Conservation (phyloP, 148 eudicot genomes). For the Silene uniflora region DNA sequence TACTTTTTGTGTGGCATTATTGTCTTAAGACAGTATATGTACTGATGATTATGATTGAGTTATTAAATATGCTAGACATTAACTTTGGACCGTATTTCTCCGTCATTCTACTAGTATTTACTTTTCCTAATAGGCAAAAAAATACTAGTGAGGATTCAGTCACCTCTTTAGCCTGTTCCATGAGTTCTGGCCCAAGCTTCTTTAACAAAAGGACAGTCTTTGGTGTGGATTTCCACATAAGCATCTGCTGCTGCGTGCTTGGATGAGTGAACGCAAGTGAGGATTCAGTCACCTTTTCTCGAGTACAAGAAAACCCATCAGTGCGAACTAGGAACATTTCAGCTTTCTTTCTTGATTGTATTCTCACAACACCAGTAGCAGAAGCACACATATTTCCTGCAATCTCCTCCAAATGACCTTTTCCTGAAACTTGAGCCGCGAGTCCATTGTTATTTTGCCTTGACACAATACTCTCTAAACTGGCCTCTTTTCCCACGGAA, state of each 20-base stretch:
- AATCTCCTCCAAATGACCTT: conserved; percentile 43
- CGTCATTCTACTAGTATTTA: background rate
- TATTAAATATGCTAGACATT: background rate
- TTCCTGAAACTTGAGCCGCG: conserved; percentile 27
- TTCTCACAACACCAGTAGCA: conserved; percentile 89
- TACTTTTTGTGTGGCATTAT: background rate
- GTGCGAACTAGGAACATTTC: conserved; percentile 97
- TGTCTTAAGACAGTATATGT: background rate
- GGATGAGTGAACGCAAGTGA: conserved; percentile 99
- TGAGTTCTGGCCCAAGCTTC: conserved; percentile 84
- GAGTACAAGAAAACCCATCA: conserved; percentile 88
- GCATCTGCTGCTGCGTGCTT: conserved; percentile 99
- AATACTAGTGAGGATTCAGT: background rate
- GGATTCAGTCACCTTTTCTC: conserved; percentile 96
- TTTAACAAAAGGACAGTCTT: conserved; percentile 85
- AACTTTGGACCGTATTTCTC: background rate
- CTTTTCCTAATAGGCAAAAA: background rate
- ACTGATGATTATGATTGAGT: background rate
- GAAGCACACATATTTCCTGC: conserved; percentile 94
- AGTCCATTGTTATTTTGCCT: conserved; percentile 34
- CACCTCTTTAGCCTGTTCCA: conserved; percentile 99
- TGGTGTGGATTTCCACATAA: conserved; percentile 97
- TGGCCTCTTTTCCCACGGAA: conserved; percentile 21
- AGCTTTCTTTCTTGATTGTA: conserved; percentile 95
- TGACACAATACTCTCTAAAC: conserved; percentile 20